Evolutionary conservation across 345 rosid species (phyloP).

Genomic region (Acer saccharum): DNA sequence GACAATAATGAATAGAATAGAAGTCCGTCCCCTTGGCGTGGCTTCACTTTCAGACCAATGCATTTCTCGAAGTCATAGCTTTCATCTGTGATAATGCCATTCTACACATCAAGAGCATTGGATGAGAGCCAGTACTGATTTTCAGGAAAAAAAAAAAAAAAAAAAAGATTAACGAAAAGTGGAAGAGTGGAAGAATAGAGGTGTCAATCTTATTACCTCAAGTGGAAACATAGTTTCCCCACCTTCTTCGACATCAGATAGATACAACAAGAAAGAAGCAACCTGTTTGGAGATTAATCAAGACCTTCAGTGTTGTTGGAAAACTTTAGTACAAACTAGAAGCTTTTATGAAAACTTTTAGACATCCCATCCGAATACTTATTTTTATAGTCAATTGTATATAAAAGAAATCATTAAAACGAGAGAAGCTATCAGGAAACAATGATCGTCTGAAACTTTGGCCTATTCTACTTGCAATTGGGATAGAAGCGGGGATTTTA

Average conservation of each 20-base stretch:
- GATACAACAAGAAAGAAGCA: conserved; percentile 63
- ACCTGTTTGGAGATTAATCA: conserved; percentile 35
- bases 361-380: neutral
- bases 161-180: neutral
- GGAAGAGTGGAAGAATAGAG: neutral
- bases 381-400: neutral
- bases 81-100: conserved; percentile 41
- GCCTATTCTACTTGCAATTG: neutral
- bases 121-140: conserved; percentile 4
- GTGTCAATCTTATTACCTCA: conserved; percentile 51
- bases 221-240: conserved; percentile 73
- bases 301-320: neutral
- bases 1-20: conserved; percentile 61
- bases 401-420: neutral
- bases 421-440: no score
- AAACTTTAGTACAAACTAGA: neutral
- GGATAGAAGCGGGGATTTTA: neutral
- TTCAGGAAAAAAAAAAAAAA: neutral
- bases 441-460: neutral
- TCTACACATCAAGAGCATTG: conserved; percentile 36
- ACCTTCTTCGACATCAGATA: conserved; percentile 68
- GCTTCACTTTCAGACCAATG: conserved; percentile 61
- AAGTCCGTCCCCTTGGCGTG: conserved; percentile 65
- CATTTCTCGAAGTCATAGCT: conserved; percentile 51
- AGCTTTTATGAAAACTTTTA: neutral